Percentiles rank a stretch among this genome's conserved stretches.
These are phyloP conservation scores for Croton setiger DNA, from an alignment of 441 rosid species.

Conservation along the genomic window DNA sequence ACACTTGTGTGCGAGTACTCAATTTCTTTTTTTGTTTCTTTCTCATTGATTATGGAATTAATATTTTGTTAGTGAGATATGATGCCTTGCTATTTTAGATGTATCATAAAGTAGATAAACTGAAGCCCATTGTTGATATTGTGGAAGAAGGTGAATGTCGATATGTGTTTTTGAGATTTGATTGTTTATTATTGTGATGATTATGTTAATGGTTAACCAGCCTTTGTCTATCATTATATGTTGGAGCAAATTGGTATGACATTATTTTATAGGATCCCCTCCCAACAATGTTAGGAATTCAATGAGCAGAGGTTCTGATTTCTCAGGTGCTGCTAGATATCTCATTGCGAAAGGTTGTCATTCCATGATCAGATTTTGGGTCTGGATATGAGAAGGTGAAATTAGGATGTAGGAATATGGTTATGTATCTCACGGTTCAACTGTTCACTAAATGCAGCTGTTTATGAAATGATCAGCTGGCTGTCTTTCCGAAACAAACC, in stretches of 20 bases:
- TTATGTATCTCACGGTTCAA: not conserved
- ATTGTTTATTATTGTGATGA: too few species aligned
- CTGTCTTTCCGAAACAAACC: not conserved
- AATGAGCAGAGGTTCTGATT: too few species aligned
- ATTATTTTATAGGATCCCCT: too few species aligned
- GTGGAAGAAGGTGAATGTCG: not conserved
- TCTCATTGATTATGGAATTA: not conserved
- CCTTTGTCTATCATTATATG: too few species aligned
- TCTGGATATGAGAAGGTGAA: not conserved
- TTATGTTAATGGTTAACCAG: too few species aligned
- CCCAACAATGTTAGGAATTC: too few species aligned
- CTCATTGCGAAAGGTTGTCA: not conserved
- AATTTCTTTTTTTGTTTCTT: not conserved
- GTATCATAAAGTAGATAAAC: not conserved
- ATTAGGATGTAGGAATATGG: not conserved
- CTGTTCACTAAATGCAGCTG: not conserved
- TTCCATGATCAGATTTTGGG: not conserved
- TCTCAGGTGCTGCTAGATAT: not conserved
- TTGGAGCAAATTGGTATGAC: too few species aligned
- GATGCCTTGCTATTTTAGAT: not conserved
- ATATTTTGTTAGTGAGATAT: not conserved
- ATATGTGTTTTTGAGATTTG: not conserved
- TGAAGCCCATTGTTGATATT: not conserved
- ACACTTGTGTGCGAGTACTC: not conserved
- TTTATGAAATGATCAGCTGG: not conserved